Base-by-base conservation (phyloP, 106 monocot genomes). In the Amphibolis antarctica region DNA sequence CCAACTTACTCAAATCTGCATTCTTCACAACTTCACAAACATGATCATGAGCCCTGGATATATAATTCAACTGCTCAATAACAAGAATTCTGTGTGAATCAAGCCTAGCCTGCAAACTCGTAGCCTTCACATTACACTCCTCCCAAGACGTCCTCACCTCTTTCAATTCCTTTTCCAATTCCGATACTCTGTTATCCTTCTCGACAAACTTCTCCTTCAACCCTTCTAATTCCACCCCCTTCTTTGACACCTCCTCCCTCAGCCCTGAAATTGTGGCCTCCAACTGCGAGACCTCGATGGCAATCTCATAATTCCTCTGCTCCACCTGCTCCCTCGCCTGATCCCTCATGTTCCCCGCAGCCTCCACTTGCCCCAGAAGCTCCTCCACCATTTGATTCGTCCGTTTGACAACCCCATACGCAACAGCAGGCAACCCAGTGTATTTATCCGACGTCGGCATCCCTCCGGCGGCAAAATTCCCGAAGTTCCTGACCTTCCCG, bases 281-380 rank as follows among this genome's bases (percentile, higher is more conserved):
- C 11, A 96, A 81, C 72, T 96, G 75, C 12, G 96, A 96, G 12
- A 96, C 86, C 84, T 96, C 96, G 26, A 96, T 90, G 46, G 96
- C 96, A 24, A 90, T 82, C 84, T 96, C 84, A 63, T 90, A 96
- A 65, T 96, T 96, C 45, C 96, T 52, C 65, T 96, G 96, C 59
- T 90, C 96, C 50, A 86, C 71, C 65, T 78, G 82, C 69, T 84
- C 76, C 11, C 86, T 68, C 0, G 96, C 89, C 74, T 82, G 71
- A 50, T 96, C 86, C 46, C 86, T 63, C 10, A 67, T 63, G 74
- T 78, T 76, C 29, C 59, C 50, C 0, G 78, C 81, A 10, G 62
- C 66, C 6, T 90, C 89, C 31, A 85, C 68, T 71, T 90, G 96
- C 27, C 49, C 65, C 9, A 73, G 30, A 18, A 96, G 65, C 68